A percentile compares a stretch with the other conserved stretches of the same genome.
Evolutionary conservation across 2,329 filamentous ascomycete species (phyloP).

Genomic region (Beauveria rudraprayagi): DNA sequence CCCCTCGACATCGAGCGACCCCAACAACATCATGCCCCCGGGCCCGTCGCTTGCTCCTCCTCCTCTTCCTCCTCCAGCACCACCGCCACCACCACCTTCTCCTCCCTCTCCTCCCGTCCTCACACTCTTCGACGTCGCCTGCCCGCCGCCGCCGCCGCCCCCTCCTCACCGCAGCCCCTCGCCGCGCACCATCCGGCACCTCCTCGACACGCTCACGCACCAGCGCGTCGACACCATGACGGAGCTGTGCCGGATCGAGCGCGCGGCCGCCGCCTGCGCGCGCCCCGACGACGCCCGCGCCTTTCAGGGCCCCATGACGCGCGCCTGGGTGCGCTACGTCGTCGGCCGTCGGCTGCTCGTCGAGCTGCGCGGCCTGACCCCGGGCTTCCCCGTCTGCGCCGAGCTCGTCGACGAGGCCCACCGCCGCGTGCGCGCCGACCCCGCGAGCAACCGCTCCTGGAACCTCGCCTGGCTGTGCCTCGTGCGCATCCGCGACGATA

Average conservation of each 20-base stretch:
- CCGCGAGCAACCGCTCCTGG: constrained; percentile 62
- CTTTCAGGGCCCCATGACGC: constrained; percentile 57
- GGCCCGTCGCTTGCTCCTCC: not conserved
- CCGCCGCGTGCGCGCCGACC: constrained; percentile 53
- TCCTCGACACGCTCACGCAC: constrained; percentile 55
- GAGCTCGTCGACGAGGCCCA: constrained; percentile 60
- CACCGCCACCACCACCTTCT: not conserved
- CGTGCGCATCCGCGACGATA: constrained; percentile 54
- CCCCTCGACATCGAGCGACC: constrained; percentile 15
- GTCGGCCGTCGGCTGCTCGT: constrained; percentile 60
- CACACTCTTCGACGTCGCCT: not conserved
- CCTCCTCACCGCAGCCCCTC: not conserved
- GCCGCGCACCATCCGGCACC: constrained; percentile 27
- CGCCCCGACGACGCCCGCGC: constrained; percentile 50
- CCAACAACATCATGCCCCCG: not conserved
- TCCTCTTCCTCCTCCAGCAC: not conserved
- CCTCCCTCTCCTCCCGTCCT: not conserved
- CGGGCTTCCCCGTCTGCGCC: constrained; percentile 58
- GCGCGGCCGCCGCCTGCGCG: constrained; percentile 50
- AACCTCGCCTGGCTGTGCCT: constrained; percentile 69
- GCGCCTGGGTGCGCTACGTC: constrained; percentile 66
- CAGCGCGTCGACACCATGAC: constrained; percentile 68
- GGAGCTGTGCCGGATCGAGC: constrained; percentile 64
- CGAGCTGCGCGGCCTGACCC: constrained; percentile 61
- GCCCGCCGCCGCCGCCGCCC: not conserved